A percentile compares a stretch with the other conserved stretches of the same genome.
Evolutionary conservation across 257 asterid species (phyloP).

Genomic region (Lycium barbarum): DNA sequence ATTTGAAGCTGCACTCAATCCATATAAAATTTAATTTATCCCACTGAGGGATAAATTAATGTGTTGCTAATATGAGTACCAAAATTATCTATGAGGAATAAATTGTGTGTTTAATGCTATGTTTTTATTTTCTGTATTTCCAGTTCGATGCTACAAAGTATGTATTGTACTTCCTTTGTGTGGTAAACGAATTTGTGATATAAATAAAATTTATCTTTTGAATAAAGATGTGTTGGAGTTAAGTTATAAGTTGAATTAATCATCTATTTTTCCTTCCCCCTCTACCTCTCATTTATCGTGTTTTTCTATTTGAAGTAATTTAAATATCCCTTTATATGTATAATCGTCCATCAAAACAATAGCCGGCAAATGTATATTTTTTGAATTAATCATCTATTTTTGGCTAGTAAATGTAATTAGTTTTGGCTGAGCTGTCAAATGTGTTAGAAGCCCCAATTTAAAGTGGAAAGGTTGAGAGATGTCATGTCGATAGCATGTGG

Average conservation of each 20-base stretch:
- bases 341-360: too few relatives aligned
- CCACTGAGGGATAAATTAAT: not conserved
- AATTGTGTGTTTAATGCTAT: not conserved
- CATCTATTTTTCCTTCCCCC: not conserved
- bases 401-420: too few relatives aligned
- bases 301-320: not conserved
- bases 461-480: not conserved
- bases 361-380: too few relatives aligned
- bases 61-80: not conserved
- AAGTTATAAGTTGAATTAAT: not conserved
- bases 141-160: not conserved
- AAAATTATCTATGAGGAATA: not conserved
- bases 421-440: too few relatives aligned
- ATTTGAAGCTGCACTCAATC: slow-evolving; percentile 9
- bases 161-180: not conserved
- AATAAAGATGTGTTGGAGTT: not conserved
- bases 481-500: too few relatives aligned
- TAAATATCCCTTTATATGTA: too few relatives aligned
- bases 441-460: too few relatives aligned
- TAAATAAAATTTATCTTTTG: not conserved
- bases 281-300: not conserved
- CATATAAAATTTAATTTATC: not conserved
- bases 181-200: not conserved
- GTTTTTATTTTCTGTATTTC: not conserved
- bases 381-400: too few relatives aligned